These are phyloP conservation scores for Alternaria metachromatica DNA, from an alignment of 2,329 filamentous ascomycete species.

Conservation along the genomic window DNA sequence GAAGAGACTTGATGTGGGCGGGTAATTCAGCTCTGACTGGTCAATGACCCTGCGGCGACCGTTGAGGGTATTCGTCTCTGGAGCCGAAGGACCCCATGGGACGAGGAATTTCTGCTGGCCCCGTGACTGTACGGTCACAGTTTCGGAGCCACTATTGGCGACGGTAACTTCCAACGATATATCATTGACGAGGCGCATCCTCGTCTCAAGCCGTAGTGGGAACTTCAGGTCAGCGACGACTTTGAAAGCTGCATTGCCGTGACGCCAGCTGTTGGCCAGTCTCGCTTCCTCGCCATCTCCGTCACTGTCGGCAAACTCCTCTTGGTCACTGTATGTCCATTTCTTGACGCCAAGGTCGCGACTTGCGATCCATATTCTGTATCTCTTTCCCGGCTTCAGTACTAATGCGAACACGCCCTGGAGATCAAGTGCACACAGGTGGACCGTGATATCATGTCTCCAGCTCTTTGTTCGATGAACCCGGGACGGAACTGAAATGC, in stretches of 20 bases:
- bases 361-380: background rate
- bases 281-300: background rate
- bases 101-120: background rate
- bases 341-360: background rate
- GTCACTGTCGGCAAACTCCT: background rate
- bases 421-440: background rate
- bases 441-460: background rate
- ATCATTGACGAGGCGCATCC: background rate
- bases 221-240: background rate
- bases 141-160: background rate
- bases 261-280: slow-evolving; percentile 3
- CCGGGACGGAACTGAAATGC: slow-evolving; percentile 1
- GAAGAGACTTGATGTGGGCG: background rate
- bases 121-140: background rate
- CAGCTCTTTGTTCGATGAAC: background rate
- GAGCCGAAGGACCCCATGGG: background rate
- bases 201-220: background rate
- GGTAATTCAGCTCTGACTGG: background rate
- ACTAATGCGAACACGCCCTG: background rate
- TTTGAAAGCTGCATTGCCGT: background rate
- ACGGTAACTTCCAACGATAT: background rate
- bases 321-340: background rate
- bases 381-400: background rate
- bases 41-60: background rate
- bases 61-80: background rate